Base-by-base conservation (phyloP, 495 filamentous ascomycete species). In the Lasiosphaeria miniovina region DNA sequence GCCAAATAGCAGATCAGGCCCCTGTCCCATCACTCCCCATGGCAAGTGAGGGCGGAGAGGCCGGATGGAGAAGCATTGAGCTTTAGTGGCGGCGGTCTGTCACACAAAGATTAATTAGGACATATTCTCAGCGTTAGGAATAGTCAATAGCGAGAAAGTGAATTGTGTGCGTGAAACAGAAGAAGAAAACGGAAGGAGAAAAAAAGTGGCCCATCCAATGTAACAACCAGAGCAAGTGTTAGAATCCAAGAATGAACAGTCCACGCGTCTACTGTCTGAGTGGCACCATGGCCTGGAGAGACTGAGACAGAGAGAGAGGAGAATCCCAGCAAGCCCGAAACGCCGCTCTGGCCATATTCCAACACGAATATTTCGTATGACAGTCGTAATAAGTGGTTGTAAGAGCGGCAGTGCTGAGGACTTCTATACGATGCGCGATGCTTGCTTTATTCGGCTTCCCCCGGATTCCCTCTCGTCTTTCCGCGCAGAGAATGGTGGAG, bases 31-130 rank as follows among this genome's bases (percentile, higher is more conserved):
- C 36, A 24, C 12, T 32, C 4, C 31, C 52, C 52, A 4, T 55
- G 8, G n/a, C 41, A 15, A 24, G 12, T n/a, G 12, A 46, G 43
- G 43, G 43, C 12, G 15, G 5, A n/a, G 43, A 51, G 49, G 49
- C 24, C 24, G 17, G 32, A 35, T 32, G 7, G 6, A 31, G 17
- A 6, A 51, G 32, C 10, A 40, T 14, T 31, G 36, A 55, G 53
- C 53, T 31, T 35, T 46, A 55, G 36, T 62, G 68, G 59, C 52
- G 72, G 51, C 64, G 71, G 36, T 75, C 73, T 75, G 63, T 75
- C 65, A 73, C 70, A 66, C 60, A 61, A 17, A 57, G 43, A 65
- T 55, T 55, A 55, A 55, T 55, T 33, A 55, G 24, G 36, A 73
- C 69, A 67, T 72, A 68, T 62, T 60, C 66, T 46, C 43, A 46